phyloP scores from a whole-genome alignment of 1,139 yeast species.

The Lodderomyces margitis region DNA sequence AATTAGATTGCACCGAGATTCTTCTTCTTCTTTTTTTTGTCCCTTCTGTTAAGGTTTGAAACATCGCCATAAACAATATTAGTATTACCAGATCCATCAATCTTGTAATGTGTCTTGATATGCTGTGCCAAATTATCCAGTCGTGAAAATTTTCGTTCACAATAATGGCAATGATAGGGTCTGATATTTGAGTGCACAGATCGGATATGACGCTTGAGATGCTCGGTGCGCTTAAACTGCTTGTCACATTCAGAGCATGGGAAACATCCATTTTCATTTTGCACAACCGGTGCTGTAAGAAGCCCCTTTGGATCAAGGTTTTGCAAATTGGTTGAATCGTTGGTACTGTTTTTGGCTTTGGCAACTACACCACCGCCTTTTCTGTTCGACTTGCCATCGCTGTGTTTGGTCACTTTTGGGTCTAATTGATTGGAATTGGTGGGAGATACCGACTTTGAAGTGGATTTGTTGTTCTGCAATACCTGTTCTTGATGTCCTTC shows the following conservation, averaged over 20 bases:
- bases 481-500: neutral
- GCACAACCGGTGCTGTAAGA: constrained; percentile 5
- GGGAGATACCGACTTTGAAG: constrained; percentile 12
- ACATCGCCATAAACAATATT: constrained; percentile 41
- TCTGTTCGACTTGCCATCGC: neutral
- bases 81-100: constrained; percentile 36
- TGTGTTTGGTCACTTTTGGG: neutral
- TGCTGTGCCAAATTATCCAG: constrained; percentile 52
- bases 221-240: constrained; percentile 49
- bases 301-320: neutral
- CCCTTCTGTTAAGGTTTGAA: constrained; percentile 25
- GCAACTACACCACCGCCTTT: too few species aligned
- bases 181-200: constrained; percentile 49
- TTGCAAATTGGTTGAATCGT: neutral
- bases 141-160: constrained; percentile 49
- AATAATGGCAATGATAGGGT: constrained; percentile 49
- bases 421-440: constrained; percentile 5
- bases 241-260: constrained; percentile 48
- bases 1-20: too few species aligned
- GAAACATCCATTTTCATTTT: constrained; percentile 23
- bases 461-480: neutral
- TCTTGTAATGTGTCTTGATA: constrained; percentile 46
- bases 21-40: constrained; percentile 17
- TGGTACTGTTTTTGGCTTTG: constrained; percentile 3
- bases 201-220: constrained; percentile 47